Evolutionary conservation across 2,329 filamentous ascomycete genomes (phyloP), one percentile per base, ranked within the genome.

Genomic region (Fusarium sp.): DNA sequence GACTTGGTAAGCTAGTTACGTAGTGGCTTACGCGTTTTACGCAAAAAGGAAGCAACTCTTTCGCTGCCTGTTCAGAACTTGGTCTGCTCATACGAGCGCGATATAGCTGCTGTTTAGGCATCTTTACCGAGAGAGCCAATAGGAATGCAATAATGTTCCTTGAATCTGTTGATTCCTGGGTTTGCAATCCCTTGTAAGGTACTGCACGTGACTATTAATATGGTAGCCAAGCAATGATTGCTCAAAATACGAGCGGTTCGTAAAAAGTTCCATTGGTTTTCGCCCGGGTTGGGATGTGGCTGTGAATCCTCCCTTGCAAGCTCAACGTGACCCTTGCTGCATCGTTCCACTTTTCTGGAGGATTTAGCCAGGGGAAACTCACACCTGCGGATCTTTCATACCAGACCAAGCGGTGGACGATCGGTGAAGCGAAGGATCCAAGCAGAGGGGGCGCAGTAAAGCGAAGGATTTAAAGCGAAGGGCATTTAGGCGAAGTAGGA

Each of bases 401-500:
- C 29, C 11, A 56, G 18, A 10, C 50, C 27, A 57, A 33, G 61
- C 33, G 45, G 35, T 29, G 61, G 61, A 56, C 25, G 61, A 50
- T 29, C 61, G 54, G 61, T 57, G 40, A 57, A 20, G 14, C n/a
- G 18, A 45, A 45, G 47, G 25, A 45, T 57, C 29, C n/a, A 36
- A 33, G 61, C 18, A 25, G 18, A 18, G 47, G 61, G 42, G 61
- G 61, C 61, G 36, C 61, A 64, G 61, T 45, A 57, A 45, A 14
- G 10, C n/a, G 13, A 45, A 57, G 47, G 25, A 45, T 45, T 29
- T 5, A 11, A 50, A 18, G 4, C 9, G 18, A 47, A 16, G 42
- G 20, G 14, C 14, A 47, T 47, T 47, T 47, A 47, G 42, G 14
- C 42, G 42, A 47, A 47, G 42, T 25, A 47, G 9, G 25, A 22